A percentile compares a stretch with the other conserved stretches of the same genome.
Evolutionary conservation across 1,284 basidiomycete genomes (phyloP).

Genomic region (Acaromyces ingoldii): DNA sequence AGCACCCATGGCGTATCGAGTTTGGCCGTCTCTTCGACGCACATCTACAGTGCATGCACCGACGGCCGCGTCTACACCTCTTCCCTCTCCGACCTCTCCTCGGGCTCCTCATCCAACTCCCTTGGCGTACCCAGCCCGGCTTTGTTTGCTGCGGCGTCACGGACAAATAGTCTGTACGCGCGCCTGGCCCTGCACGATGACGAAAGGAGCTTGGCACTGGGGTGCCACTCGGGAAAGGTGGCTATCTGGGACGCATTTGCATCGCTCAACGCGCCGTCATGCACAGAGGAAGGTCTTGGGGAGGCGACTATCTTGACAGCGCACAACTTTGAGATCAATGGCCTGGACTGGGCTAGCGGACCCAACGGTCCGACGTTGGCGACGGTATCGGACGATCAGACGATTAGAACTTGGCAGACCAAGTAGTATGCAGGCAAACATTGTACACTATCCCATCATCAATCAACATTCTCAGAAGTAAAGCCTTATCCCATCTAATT

Average conservation of each 20-base stretch:
- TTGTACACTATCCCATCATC: neutral
- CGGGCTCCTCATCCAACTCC: neutral
- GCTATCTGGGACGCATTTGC: slow-evolving; percentile 38
- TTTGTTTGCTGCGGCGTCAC: slow-evolving; percentile 19
- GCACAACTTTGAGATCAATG: slow-evolving; percentile 43
- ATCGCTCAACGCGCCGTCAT: too few relatives aligned
- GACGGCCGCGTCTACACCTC: slow-evolving; percentile 40
- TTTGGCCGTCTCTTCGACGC: slow-evolving; percentile 13
- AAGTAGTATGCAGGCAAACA: neutral
- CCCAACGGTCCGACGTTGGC: slow-evolving; percentile 37
- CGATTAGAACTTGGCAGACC: slow-evolving; percentile 30
- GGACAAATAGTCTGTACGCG: slow-evolving; percentile 45
- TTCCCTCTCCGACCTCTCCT: slow-evolving; percentile 4
- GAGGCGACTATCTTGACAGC: neutral
- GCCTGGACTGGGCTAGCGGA: slow-evolving; percentile 37
- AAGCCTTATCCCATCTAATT: neutral
- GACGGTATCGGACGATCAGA: slow-evolving; percentile 39
- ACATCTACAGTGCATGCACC: slow-evolving; percentile 29
- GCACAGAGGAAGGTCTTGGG: too few relatives aligned
- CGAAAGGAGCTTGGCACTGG: slow-evolving; percentile 41
- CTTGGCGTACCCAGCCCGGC: neutral
- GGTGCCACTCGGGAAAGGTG: slow-evolving; percentile 42
- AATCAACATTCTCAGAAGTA: neutral
- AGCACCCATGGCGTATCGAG: slow-evolving; percentile 44
- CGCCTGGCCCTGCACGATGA: slow-evolving; percentile 36